A percentile compares a stretch with the other conserved stretches of the same genome.
Conservation (phyloP, 441 rosid genomes). For the Erodium moschatum region DNA sequence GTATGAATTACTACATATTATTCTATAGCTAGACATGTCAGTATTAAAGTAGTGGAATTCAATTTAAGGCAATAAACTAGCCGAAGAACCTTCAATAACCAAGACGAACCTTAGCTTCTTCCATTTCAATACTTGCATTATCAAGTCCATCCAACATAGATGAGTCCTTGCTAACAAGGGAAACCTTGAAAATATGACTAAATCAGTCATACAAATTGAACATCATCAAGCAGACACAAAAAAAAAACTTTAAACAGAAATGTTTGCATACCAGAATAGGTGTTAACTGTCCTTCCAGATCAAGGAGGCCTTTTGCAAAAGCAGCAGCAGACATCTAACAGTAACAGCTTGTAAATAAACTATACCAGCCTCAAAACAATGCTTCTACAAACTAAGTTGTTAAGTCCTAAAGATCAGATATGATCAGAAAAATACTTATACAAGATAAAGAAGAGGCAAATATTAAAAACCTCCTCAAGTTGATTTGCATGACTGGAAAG, state of each 20-base stretch:
- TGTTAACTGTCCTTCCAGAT: constrained; percentile 96
- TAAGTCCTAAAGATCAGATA: neutral
- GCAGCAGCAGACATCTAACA: constrained; percentile 99
- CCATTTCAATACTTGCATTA: constrained; percentile 91
- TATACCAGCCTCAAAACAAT: constrained; percentile 1
- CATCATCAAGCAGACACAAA: constrained; percentile 19
- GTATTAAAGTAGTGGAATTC: neutral
- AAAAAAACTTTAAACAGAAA: constrained; percentile 11
- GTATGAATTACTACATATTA: neutral
- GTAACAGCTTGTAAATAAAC: constrained; percentile 20
- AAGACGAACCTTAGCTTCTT: constrained; percentile 86
- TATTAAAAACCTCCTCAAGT: constrained; percentile 6
- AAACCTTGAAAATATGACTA: constrained; percentile 50
- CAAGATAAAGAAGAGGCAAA: constrained; percentile 2
- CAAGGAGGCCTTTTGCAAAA: constrained; percentile 99
- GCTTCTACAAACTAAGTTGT: neutral
- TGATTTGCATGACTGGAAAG: constrained; percentile 15
- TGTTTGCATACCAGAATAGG: constrained; percentile 76
- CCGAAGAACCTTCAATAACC: constrained; percentile 8
- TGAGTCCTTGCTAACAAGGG: constrained; percentile 98
- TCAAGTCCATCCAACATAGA: constrained; percentile 99
- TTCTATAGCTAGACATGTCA: neutral
- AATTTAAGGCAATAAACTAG: neutral
- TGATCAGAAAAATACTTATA: neutral
- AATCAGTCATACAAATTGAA: constrained; percentile 23